A percentile compares a stretch with the other conserved stretches of the same genome.
These are phyloP conservation scores for Diplocarpon rosae DNA, from an alignment of 2,329 filamentous ascomycete genomes.

Conservation along the genomic window DNA sequence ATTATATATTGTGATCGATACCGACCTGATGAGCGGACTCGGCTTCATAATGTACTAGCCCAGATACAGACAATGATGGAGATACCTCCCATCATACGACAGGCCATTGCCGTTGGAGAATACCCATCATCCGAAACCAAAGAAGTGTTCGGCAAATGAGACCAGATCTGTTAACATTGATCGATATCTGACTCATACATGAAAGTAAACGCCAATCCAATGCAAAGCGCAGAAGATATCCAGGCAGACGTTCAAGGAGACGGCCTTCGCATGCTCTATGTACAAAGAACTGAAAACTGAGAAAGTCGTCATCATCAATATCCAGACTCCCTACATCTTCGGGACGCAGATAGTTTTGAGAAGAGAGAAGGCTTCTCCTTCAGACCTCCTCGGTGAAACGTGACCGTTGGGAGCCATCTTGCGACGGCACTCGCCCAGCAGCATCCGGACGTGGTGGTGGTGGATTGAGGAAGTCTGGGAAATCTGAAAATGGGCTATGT, in stretches of 20 bases:
- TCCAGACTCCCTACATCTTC: conserved; percentile 7
- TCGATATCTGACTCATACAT: conserved; percentile 16
- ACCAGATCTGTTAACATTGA: conserved; percentile 14
- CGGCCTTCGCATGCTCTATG: conserved; percentile 4
- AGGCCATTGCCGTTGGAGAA: too few species aligned
- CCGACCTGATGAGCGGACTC: too few species aligned
- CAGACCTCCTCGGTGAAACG: conserved; percentile 36
- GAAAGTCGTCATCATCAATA: conserved; percentile 18
- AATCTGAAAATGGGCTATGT: conserved; percentile 34
- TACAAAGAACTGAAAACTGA: conserved; percentile 13
- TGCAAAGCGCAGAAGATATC: conserved; percentile 14
- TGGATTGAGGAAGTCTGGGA: conserved; percentile 10
- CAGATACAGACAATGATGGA: too few species aligned
- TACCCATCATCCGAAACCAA: not conserved
- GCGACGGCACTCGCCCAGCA: conserved; percentile 33
- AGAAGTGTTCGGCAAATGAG: conserved; percentile 13
- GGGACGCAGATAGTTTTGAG: conserved; percentile 10
- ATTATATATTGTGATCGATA: too few species aligned
- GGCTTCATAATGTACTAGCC: too few species aligned
- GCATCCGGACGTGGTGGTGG: conserved; percentile 21
- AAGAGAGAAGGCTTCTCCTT: conserved; percentile 18
- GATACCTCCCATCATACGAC: too few species aligned
- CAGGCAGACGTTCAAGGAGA: conserved; percentile 1
- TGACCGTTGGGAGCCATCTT: conserved; percentile 35
- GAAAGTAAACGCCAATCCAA: conserved; percentile 22